These are phyloP conservation scores for Apiospora malaysiana DNA, from an alignment of 2,329 filamentous ascomycete species.

Conservation along the genomic window DNA sequence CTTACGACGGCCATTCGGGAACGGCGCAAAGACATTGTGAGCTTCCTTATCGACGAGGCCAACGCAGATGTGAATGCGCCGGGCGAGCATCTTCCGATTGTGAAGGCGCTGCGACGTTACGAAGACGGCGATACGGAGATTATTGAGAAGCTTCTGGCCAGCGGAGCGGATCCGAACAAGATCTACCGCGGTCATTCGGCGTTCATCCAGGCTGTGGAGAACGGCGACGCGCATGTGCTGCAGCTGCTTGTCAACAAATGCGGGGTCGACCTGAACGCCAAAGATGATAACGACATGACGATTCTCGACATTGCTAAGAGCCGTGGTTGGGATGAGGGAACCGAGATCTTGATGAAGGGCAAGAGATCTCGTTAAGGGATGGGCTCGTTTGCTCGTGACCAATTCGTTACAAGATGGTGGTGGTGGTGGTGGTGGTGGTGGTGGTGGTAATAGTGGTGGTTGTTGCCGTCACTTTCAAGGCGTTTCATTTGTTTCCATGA, in stretches of 20 bases:
- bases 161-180: constrained; percentile 71
- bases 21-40: constrained; percentile 64
- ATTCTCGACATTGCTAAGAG: constrained; percentile 64
- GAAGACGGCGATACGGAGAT: constrained; percentile 62
- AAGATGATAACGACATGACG: constrained; percentile 59
- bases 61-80: constrained; percentile 70
- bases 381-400: background rate
- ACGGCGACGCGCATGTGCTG: constrained; percentile 62
- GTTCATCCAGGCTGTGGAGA: constrained; percentile 69
- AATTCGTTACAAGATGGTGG: background rate
- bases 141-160: constrained; percentile 65
- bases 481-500: constrained; percentile 13
- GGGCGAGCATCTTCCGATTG: constrained; percentile 73
- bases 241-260: constrained; percentile 55
- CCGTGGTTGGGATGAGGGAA: constrained; percentile 64
- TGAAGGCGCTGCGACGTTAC: constrained; percentile 70
- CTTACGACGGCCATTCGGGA: constrained; percentile 72
- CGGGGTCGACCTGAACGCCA: constrained; percentile 56
- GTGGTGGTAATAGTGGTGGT: background rate
- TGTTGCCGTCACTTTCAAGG: background rate
- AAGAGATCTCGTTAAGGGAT: constrained; percentile 22
- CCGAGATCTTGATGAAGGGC: constrained; percentile 48
- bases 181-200: constrained; percentile 71
- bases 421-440: background rate
- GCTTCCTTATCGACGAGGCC: constrained; percentile 59